phyloP scores from a whole-genome alignment of 345 rosid genomes.

The Acer campestre region DNA sequence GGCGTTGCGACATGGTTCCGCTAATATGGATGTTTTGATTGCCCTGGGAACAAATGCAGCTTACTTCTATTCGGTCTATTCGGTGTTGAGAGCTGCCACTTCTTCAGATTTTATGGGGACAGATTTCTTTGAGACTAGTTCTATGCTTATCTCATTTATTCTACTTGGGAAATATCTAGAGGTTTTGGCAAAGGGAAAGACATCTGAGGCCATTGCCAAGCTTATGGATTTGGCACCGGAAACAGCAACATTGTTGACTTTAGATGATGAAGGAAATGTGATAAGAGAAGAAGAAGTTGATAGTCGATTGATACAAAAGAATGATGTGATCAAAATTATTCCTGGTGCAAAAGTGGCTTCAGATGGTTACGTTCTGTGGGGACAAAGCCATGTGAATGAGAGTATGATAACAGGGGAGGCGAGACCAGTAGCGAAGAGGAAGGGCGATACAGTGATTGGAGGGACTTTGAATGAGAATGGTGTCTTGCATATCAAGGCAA shows the following conservation, averaged over 20 bases:
- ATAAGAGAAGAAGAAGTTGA: slow-evolving; percentile 75
- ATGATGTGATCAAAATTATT: slow-evolving; percentile 71
- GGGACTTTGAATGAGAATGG: slow-evolving; percentile 94
- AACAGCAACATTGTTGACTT: slow-evolving; percentile 62
- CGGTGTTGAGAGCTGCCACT: slow-evolving; percentile 74
- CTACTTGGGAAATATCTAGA: slow-evolving; percentile 92
- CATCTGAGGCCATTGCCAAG: slow-evolving; percentile 94
- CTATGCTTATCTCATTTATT: slow-evolving; percentile 92
- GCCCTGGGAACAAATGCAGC: slow-evolving; percentile 93
- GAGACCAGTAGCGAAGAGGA: slow-evolving; percentile 69
- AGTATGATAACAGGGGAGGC: slow-evolving; percentile 87
- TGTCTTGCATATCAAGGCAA: slow-evolving; percentile 69
- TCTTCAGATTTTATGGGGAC: slow-evolving; percentile 60
- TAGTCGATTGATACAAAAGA: slow-evolving; percentile 77
- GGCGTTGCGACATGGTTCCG: slow-evolving; percentile 79
- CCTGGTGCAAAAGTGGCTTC: slow-evolving; percentile 77
- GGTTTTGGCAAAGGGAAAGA: slow-evolving; percentile 83
- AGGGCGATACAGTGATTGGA: slow-evolving; percentile 85
- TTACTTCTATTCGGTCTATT: slow-evolving; percentile 83
- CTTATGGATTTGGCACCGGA: slow-evolving; percentile 86
- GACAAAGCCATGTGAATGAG: slow-evolving; percentile 76
- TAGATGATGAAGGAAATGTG: slow-evolving; percentile 66
- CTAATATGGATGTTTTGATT: slow-evolving; percentile 95
- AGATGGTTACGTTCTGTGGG: slow-evolving; percentile 72
- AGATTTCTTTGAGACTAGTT: slow-evolving; percentile 94